These are phyloP conservation scores for Houttuynia cordata DNA, from an alignment of 164 flowering plant genomes.

Conservation along the genomic window DNA sequence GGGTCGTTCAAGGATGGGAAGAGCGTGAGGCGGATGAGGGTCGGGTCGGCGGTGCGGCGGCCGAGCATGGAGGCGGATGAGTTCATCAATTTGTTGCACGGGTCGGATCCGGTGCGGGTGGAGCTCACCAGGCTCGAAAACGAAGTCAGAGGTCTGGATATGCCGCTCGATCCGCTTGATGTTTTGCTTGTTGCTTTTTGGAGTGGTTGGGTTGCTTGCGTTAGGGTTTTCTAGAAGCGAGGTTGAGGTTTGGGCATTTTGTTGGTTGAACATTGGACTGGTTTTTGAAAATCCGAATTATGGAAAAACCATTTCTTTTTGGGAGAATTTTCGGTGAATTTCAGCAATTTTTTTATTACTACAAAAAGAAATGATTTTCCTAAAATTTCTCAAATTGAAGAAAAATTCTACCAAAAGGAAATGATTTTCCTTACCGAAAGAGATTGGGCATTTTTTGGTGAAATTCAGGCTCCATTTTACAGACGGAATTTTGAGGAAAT, in stretches of 20 bases:
- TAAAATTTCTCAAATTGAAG: too few species aligned
- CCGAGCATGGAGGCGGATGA: slow-evolving; percentile 78
- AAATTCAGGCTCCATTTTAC: too few species aligned
- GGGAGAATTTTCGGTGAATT: too few species aligned
- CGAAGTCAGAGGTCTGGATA: slow-evolving; percentile 72
- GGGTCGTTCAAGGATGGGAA: slow-evolving; percentile 48
- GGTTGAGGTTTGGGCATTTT: background rate
- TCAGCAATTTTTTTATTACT: too few species aligned
- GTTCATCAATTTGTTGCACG: slow-evolving; percentile 67
- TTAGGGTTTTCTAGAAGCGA: background rate
- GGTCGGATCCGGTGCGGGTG: slow-evolving; percentile 89
- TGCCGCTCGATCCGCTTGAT: slow-evolving; percentile 33
- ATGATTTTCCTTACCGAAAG: too few species aligned
- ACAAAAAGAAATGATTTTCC: too few species aligned
- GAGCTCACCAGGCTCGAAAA: slow-evolving; percentile 87
- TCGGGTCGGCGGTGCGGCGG: slow-evolving; percentile 16
- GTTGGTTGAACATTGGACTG: background rate
- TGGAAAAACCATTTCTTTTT: background rate
- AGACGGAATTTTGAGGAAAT: too few species aligned
- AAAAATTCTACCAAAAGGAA: too few species aligned
- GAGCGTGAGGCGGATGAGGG: slow-evolving; percentile 21
- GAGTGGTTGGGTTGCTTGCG: background rate
- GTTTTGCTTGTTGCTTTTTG: background rate
- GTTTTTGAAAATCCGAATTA: background rate
- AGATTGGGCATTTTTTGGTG: too few species aligned